A percentile compares a stretch with the other conserved stretches of the same genome.
Evolutionary conservation across 1,139 yeast genomes (phyloP).

Genomic region (Hemisphaericaspora xylanilytica): DNA sequence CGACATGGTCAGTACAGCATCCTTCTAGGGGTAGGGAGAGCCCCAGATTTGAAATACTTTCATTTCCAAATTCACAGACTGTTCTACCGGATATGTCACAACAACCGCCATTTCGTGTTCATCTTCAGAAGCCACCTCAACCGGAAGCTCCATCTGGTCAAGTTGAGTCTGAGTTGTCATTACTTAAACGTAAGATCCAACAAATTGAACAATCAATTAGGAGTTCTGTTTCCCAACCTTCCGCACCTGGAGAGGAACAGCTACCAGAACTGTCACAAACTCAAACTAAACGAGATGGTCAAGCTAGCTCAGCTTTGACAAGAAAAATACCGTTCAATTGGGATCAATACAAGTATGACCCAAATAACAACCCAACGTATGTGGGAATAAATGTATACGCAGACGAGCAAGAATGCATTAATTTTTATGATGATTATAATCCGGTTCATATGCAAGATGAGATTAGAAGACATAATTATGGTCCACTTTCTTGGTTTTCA

Average conservation of each 20-base stretch:
- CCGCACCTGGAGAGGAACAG: no score
- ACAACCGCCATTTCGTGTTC: neutral
- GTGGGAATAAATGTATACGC: constrained; percentile 30
- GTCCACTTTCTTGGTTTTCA: constrained; percentile 42
- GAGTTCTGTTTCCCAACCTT: no score
- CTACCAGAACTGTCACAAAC: no score
- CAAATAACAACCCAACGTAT: constrained; percentile 16
- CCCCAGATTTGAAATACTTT: neutral
- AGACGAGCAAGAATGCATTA: constrained; percentile 25
- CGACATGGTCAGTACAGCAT: constrained; percentile 13
- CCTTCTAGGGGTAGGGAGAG: neutral
- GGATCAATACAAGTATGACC: constrained; percentile 10
- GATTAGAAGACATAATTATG: constrained; percentile 31
- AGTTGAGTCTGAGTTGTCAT: constrained; percentile 21
- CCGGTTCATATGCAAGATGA: constrained; percentile 23
- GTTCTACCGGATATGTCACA: no score
- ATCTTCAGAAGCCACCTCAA: neutral
- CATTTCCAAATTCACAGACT: neutral
- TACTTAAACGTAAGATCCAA: constrained; percentile 38
- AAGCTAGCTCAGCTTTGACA: no score
- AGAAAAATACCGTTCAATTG: constrained; percentile 7
- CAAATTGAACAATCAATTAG: constrained; percentile 41
- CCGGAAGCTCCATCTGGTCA: neutral
- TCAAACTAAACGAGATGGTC: no score
- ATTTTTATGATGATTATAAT: constrained; percentile 33